Conservation (phyloP, 1,139 yeast species). For the Blastobotrys apis region DNA sequence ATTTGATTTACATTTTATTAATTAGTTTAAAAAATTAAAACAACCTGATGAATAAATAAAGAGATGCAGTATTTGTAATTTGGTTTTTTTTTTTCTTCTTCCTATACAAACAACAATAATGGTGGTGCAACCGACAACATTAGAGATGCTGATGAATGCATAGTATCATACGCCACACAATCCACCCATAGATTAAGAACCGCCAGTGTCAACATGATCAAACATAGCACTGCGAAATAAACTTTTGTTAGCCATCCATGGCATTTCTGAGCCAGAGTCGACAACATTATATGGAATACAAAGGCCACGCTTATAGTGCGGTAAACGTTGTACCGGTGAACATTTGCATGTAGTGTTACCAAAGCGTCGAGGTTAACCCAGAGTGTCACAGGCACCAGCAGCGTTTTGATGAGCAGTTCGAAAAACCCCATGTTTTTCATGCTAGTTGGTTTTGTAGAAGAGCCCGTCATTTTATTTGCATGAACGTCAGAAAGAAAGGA, state of each 20-base stretch:
- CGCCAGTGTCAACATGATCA: slow-evolving; percentile 1
- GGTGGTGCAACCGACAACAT: background rate
- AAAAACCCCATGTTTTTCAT: background rate
- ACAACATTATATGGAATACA: slow-evolving; percentile 1
- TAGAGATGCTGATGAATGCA: background rate
- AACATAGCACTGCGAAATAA: slow-evolving; percentile 5
- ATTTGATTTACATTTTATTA: background rate
- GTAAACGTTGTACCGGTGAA: slow-evolving; percentile 4
- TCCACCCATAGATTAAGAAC: slow-evolving; percentile 9
- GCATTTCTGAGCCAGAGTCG: background rate
- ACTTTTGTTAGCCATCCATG: background rate
- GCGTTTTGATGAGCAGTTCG: slow-evolving; percentile 1
- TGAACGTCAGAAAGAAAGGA: too few species aligned
- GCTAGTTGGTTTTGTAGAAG: too few species aligned
- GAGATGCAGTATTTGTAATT: background rate
- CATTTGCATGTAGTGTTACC: slow-evolving; percentile 5
- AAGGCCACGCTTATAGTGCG: slow-evolving; percentile 4
- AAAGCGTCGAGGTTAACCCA: background rate
- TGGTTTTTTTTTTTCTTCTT: background rate
- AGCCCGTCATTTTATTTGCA: too few species aligned
- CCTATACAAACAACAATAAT: background rate
- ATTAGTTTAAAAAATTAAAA: slow-evolving; percentile 1
- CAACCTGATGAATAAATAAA: background rate
- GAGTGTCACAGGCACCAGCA: slow-evolving; percentile 6
- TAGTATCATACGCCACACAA: slow-evolving; percentile 3